Percentiles rank a stretch among this genome's conserved stretches.
These are phyloP conservation scores for Paracoccidioides brasiliensis DNA, from an alignment of 2,329 filamentous ascomycete genomes.

Conservation along the genomic window DNA sequence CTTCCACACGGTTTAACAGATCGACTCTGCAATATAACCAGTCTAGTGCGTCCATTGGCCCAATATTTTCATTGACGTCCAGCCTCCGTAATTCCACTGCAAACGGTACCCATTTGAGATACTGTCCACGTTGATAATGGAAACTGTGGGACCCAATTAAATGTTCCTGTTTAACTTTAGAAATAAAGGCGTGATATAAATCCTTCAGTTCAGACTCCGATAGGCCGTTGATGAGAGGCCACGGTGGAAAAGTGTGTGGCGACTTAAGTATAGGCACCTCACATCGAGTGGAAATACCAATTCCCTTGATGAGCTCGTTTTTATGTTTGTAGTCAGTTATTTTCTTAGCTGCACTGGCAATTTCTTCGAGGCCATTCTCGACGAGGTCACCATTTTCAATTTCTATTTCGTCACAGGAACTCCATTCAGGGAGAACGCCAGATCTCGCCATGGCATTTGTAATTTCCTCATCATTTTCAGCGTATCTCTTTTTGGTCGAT, in stretches of 20 bases:
- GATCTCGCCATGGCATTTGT: not conserved
- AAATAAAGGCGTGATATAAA: not conserved
- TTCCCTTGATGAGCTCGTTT: conserved; percentile 35
- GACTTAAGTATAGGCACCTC: conserved; percentile 38
- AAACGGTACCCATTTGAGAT: not conserved
- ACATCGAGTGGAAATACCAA: conserved; percentile 36
- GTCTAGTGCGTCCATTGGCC: not conserved
- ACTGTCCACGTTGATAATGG: not conserved
- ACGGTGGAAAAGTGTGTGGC: conserved; percentile 32
- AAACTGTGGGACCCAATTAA: not conserved
- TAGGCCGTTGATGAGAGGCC: conserved; percentile 27
- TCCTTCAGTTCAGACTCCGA: not conserved
- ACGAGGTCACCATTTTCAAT: conserved; percentile 22
- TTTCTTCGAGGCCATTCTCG: conserved; percentile 21
- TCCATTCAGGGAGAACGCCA: conserved; percentile 21
- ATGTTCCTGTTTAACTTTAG: not conserved
- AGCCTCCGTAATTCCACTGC: not conserved
- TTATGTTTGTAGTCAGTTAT: conserved; percentile 23
- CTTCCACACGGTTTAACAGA: not conserved
- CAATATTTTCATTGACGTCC: not conserved
- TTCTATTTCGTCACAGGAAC: conserved; percentile 23
- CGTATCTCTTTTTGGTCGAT: conserved; percentile 9
- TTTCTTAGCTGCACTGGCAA: conserved; percentile 17
- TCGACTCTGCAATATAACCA: not conserved
- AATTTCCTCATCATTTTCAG: conserved; percentile 4